Evolutionary conservation across 2,329 filamentous ascomycete genomes (phyloP).

Genomic region (Colletotrichum incanum): DNA sequence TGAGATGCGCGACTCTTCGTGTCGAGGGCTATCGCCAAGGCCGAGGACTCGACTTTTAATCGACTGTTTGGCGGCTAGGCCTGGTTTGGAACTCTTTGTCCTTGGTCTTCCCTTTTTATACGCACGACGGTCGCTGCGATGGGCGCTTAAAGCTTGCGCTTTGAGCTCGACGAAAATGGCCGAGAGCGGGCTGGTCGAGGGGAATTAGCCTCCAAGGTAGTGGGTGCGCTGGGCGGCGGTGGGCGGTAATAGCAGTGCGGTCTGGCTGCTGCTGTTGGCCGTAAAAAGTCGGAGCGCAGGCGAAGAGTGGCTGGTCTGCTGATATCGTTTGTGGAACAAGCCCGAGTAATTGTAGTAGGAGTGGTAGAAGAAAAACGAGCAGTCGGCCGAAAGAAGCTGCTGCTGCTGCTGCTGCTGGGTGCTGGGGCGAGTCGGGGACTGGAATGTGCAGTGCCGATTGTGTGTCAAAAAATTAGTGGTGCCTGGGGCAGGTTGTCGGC

Average conservation of each 20-base stretch:
- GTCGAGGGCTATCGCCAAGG: slow-evolving; percentile 24
- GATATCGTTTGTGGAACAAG: slow-evolving; percentile 26
- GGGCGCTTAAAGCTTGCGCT: slow-evolving; percentile 34
- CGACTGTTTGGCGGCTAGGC: slow-evolving; percentile 13
- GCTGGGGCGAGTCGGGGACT: slow-evolving; percentile 4
- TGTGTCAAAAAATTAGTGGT: slow-evolving; percentile 32
- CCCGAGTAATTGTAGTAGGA: slow-evolving; percentile 6
- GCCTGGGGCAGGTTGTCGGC: slow-evolving; percentile 26
- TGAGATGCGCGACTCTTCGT: slow-evolving; percentile 16
- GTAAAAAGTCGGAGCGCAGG: slow-evolving; percentile 33
- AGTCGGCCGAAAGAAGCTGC: background rate
- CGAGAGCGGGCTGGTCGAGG: slow-evolving; percentile 39
- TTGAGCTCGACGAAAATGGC: slow-evolving; percentile 41
- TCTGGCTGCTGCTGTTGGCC: slow-evolving; percentile 26
- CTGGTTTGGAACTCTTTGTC: slow-evolving; percentile 33
- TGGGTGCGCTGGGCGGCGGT: slow-evolving; percentile 25
- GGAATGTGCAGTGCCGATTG: slow-evolving; percentile 36
- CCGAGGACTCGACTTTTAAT: slow-evolving; percentile 19
- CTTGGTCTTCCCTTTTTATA: slow-evolving; percentile 14
- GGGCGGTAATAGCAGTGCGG: slow-evolving; percentile 6
- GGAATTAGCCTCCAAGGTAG: slow-evolving; percentile 30
- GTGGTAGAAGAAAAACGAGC: background rate
- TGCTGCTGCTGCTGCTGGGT: slow-evolving; percentile 15
- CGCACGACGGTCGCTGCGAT: slow-evolving; percentile 18
- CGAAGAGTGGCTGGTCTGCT: slow-evolving; percentile 33